Evolutionary conservation across 495 filamentous ascomycete species (phyloP).

Genomic region (Beverwykella pulmonaria): DNA sequence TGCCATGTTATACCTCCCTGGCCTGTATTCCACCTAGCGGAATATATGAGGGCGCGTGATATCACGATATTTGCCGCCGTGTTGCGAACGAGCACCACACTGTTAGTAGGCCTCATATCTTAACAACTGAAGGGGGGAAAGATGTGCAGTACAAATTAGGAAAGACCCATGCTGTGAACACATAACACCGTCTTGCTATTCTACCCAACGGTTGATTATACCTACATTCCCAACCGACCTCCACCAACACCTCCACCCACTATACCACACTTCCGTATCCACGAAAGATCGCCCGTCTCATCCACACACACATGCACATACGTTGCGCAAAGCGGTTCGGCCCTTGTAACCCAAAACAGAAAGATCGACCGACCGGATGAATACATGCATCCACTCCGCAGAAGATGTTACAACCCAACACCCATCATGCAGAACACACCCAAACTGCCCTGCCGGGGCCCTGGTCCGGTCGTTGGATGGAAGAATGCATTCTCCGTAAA

Average conservation of each 20-base stretch:
- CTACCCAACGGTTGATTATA: background rate
- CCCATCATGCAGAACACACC: background rate
- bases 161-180: background rate
- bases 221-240: background rate
- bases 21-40: too few species aligned
- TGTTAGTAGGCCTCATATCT: too few species aligned
- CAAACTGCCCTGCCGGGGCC: background rate
- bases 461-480: background rate
- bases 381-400: background rate
- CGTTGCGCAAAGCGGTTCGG: background rate
- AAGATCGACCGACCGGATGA: background rate
- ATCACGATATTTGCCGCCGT: background rate
- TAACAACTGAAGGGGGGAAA: background rate
- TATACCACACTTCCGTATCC: too few species aligned
- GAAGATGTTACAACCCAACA: background rate
- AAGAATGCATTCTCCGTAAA: background rate
- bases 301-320: background rate
- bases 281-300: too few species aligned
- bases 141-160: background rate
- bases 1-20: too few species aligned
- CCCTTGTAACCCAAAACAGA: background rate
- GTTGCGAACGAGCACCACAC: background rate
- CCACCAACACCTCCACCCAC: too few species aligned
- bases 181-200: background rate
- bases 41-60: too few species aligned